Evolutionary conservation across 805 yeast species (phyloP).

Genomic region (Nakazawaea ishiwadae): DNA sequence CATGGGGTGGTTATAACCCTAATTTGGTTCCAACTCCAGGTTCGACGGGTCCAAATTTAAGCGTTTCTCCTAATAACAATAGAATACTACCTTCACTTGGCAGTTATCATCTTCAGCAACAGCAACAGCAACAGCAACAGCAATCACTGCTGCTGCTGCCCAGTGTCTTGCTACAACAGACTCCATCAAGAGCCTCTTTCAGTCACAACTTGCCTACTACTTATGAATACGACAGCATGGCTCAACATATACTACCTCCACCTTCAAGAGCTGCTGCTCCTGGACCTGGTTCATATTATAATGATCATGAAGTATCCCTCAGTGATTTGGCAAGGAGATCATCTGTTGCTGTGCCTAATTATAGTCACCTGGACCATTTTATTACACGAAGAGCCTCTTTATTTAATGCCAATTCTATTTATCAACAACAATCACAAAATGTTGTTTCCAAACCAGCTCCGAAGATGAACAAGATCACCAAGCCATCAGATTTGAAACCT

Average conservation of each 20-base stretch:
- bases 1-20: slow-evolving; percentile 6
- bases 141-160: slow-evolving; percentile 1
- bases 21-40: slow-evolving; percentile 4
- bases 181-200: slow-evolving; percentile 14
- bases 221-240: slow-evolving; percentile 18
- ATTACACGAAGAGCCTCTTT: slow-evolving; percentile 10
- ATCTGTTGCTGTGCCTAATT: slow-evolving; percentile 12
- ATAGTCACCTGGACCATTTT: slow-evolving; percentile 3
- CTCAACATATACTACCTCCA: slow-evolving; percentile 18
- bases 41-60: not conserved
- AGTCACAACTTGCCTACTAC: slow-evolving; percentile 23
- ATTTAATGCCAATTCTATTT: slow-evolving; percentile 12
- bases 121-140: slow-evolving; percentile 3
- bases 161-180: slow-evolving; percentile 2
- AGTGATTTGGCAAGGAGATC: slow-evolving; percentile 10
- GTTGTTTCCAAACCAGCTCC: slow-evolving; percentile 35
- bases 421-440: slow-evolving; percentile 11
- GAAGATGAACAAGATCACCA: slow-evolving; percentile 34
- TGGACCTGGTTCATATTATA: slow-evolving; percentile 8
- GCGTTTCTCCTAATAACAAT: slow-evolving; percentile 10
- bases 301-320: slow-evolving; percentile 1
- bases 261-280: slow-evolving; percentile 23
- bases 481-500: slow-evolving; percentile 56
- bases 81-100: slow-evolving; percentile 6
- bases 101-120: slow-evolving; percentile 3